phyloP scores from a whole-genome alignment of 1,139 yeast species.

The Taphrina betulina region DNA sequence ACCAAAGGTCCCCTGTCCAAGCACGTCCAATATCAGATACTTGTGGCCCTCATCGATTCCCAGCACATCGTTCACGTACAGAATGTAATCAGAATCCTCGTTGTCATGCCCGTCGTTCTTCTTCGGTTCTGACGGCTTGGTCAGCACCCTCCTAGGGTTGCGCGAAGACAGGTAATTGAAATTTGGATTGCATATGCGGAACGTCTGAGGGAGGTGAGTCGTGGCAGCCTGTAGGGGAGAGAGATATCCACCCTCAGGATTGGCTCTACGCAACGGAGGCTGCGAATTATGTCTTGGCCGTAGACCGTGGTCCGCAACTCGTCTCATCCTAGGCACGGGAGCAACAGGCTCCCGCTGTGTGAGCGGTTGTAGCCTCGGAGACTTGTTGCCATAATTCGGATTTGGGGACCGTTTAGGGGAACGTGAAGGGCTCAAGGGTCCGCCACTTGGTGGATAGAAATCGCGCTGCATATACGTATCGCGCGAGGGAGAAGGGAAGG shows the following conservation, averaged over 20 bases:
- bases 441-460: background rate
- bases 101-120: slow-evolving; percentile 85
- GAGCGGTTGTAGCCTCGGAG: slow-evolving; percentile 31
- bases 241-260: slow-evolving; percentile 40
- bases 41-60: slow-evolving; percentile 75
- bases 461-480: background rate
- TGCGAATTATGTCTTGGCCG: slow-evolving; percentile 29
- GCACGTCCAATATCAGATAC: slow-evolving; percentile 80
- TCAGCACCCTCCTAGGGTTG: slow-evolving; percentile 86
- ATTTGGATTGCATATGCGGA: slow-evolving; percentile 79
- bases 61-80: slow-evolving; percentile 88
- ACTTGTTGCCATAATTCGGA: slow-evolving; percentile 12
- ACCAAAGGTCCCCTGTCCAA: slow-evolving; percentile 98
- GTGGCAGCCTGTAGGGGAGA: slow-evolving; percentile 78
- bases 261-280: slow-evolving; percentile 38
- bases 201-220: slow-evolving; percentile 72
- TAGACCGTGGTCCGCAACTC: slow-evolving; percentile 23
- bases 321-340: slow-evolving; percentile 15
- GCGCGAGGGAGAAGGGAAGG: background rate
- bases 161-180: slow-evolving; percentile 81
- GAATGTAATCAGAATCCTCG: slow-evolving; percentile 81
- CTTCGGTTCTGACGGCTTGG: slow-evolving; percentile 86
- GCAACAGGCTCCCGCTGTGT: slow-evolving; percentile 21
- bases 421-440: slow-evolving; percentile 15
- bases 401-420: slow-evolving; percentile 20